Evolutionary conservation across 2,329 filamentous ascomycete species (phyloP), one percentile per base, ranked within the genome.

Genomic region (Ophiostoma sp.): DNA sequence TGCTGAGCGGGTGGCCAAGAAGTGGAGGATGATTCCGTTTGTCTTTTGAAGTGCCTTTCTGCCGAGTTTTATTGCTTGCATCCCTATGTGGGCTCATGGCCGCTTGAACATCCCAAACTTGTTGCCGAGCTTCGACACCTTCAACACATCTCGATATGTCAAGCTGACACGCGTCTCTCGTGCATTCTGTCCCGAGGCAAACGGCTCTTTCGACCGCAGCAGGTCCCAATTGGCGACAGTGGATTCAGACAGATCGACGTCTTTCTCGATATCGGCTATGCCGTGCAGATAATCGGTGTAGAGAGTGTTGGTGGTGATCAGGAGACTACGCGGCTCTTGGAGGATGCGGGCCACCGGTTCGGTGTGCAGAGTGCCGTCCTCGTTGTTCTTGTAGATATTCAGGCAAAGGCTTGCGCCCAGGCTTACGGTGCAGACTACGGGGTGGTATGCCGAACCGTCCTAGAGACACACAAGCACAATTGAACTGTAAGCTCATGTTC

Each of bases 341-440:
- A 97, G 81, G 72, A 98, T 86, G 76, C 85, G 85, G 84, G 84
- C 87, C 1, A 82, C 82, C 19, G 86, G 87, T 48, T 82, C 81
- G 15, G 81, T 79, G 75, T 87, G 84, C 74, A 92, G 75, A 80
- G 88, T 85, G n/a, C 87, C 88, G 72, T 89, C 87, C 9, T 87
- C 85, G 74, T 86, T 89, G 80, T 87, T 91, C 77, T 86, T 85
- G 80, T 92, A 90, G 17, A 98, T 84, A 77, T 97, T 91, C 70
- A 98, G 85, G 73, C 95, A 93, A 9, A 97, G 84, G 66, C 89
- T 89, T 11, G 89, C 89, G 0, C 93, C 93, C 8, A 99, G 84
- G 82, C 93, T 97, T 75, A 98, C 91, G 1, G 96, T 98, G 76
- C 94, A 96, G 15, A 98, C 95, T 17, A 97, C 90, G 1, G 92